A percentile compares a stretch with the other conserved stretches of the same genome.
Evolutionary conservation across 2,329 filamentous ascomycete species (phyloP).

Genomic region (Aspergillus sojae): DNA sequence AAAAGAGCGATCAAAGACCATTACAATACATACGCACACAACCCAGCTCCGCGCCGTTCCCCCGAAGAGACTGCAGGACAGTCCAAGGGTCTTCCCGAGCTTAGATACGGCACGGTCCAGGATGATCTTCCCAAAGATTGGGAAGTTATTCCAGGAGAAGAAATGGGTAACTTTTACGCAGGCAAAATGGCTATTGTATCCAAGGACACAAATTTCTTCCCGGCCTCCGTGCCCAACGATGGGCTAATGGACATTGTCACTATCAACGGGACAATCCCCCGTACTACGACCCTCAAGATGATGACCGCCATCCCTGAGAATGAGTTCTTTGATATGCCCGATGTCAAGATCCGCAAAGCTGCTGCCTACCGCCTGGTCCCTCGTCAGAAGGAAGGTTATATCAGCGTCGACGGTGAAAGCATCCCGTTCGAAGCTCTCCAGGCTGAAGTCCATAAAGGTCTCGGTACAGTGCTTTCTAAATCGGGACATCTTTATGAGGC

Average conservation of each 20-base stretch:
- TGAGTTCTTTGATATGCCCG: slow-evolving; percentile 75
- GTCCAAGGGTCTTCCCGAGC: slow-evolving; percentile 64
- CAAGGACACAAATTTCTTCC: slow-evolving; percentile 81
- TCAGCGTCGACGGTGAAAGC: slow-evolving; percentile 91
- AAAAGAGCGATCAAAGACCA: slow-evolving; percentile 74
- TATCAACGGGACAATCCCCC: slow-evolving; percentile 74
- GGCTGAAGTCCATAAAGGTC: slow-evolving; percentile 78
- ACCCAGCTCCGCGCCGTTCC: slow-evolving; percentile 24
- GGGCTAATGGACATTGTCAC: slow-evolving; percentile 83
- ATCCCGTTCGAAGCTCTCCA: slow-evolving; percentile 89
- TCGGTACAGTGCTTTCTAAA: slow-evolving; percentile 84
- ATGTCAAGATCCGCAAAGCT: slow-evolving; percentile 81
- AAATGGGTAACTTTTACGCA: slow-evolving; percentile 87
- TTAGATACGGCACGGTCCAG: slow-evolving; percentile 78
- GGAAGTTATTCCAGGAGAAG: slow-evolving; percentile 72
- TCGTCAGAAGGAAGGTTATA: slow-evolving; percentile 72
- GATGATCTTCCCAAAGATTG: slow-evolving; percentile 78
- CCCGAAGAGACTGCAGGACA: slow-evolving; percentile 42
- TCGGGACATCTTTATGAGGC: slow-evolving; percentile 71
- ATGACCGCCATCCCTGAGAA: slow-evolving; percentile 72
- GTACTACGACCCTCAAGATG: slow-evolving; percentile 67
- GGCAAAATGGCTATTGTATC: slow-evolving; percentile 97
- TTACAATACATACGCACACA: slow-evolving; percentile 59
- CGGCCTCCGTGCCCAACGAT: slow-evolving; percentile 75
- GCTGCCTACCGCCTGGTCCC: slow-evolving; percentile 85